These are phyloP conservation scores for Claviceps sp. DNA, from an alignment of 2,329 filamentous ascomycete species.

Conservation along the genomic window DNA sequence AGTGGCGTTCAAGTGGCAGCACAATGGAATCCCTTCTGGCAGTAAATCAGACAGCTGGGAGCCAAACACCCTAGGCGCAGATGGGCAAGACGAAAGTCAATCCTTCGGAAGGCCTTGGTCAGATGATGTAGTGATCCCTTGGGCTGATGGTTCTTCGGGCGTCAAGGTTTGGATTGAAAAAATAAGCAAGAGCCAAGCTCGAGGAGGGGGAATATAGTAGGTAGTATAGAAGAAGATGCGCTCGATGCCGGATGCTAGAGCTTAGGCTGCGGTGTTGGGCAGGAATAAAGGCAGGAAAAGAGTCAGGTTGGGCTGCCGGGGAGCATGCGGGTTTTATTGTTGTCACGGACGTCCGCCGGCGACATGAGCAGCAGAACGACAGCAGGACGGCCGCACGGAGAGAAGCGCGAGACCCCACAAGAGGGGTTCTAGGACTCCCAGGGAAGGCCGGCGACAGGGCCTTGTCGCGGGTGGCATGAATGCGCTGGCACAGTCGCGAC, in stretches of 20 bases:
- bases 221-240: conserved; percentile 5
- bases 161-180: conserved; percentile 10
- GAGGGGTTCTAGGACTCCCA: conserved; percentile 9
- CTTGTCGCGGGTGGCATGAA: conserved; percentile 20
- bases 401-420: conserved; percentile 12
- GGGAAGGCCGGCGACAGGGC: conserved; percentile 7
- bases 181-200: conserved; percentile 9
- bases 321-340: conserved; percentile 36
- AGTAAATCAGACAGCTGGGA: conserved; percentile 5
- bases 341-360: too few species aligned
- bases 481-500: conserved; percentile 33
- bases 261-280: conserved; percentile 21
- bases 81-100: conserved; percentile 12
- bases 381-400: not conserved
- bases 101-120: conserved; percentile 11
- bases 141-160: conserved; percentile 9
- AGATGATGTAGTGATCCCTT: conserved; percentile 1
- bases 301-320: conserved; percentile 27
- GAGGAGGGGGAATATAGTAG: conserved; percentile 4
- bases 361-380: conserved; percentile 6
- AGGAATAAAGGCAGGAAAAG: conserved; percentile 18
- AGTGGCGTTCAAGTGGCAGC: conserved; percentile 1
- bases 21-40: conserved; percentile 8
- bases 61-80: conserved; percentile 10
- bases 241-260: conserved; percentile 10